Evolutionary conservation across 2,329 filamentous ascomycete genomes (phyloP).

Genomic region (Aspergillus spinulosporus): DNA sequence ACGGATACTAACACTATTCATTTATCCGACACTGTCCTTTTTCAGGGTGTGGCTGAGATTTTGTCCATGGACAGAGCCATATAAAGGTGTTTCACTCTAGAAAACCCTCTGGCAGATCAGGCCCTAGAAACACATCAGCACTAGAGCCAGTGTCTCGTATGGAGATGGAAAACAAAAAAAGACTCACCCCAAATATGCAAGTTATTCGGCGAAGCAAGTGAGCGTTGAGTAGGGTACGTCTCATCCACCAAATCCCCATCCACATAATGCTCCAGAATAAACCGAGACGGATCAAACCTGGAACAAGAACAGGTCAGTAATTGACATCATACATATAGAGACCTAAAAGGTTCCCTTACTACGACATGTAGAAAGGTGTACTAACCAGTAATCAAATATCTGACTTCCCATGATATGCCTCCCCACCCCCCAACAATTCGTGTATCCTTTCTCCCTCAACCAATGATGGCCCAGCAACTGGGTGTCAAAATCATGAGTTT

Average conservation of each 20-base stretch:
- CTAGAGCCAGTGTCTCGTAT: too few species aligned
- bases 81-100: too few species aligned
- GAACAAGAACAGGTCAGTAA: not conserved
- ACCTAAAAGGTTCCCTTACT: too few species aligned
- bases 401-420: slow-evolving; percentile 20
- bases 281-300: slow-evolving; percentile 14
- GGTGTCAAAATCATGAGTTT: slow-evolving; percentile 55
- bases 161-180: too few species aligned
- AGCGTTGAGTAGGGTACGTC: slow-evolving; percentile 34
- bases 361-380: too few species aligned
- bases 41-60: too few species aligned
- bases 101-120: too few species aligned
- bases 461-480: slow-evolving; percentile 55
- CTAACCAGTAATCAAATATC: slow-evolving; percentile 22
- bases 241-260: slow-evolving; percentile 19
- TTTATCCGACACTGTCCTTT: too few species aligned
- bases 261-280: slow-evolving; percentile 22
- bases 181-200: slow-evolving; percentile 35
- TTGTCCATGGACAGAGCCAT: too few species aligned
- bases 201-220: slow-evolving; percentile 33
- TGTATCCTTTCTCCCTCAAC: slow-evolving; percentile 48
- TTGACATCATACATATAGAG: not conserved
- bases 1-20: too few species aligned
- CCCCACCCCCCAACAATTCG: slow-evolving; percentile 27
- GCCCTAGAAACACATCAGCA: too few species aligned